These are phyloP conservation scores for Colletotrichum tamarilloi DNA, from an alignment of 2,329 filamentous ascomycete genomes.

Conservation along the genomic window DNA sequence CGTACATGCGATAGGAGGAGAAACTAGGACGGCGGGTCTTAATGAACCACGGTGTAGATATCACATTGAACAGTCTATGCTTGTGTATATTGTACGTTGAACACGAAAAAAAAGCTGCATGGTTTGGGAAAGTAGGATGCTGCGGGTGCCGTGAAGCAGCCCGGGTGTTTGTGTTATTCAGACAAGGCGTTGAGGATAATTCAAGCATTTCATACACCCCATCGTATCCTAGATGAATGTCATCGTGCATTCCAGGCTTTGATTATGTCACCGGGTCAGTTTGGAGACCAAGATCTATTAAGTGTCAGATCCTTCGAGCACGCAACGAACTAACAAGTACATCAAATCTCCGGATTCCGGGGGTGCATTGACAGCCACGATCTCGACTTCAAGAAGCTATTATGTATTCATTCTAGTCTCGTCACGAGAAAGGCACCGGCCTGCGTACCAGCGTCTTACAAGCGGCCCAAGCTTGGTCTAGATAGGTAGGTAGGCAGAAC, in stretches of 20 bases:
- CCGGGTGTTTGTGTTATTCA: not conserved
- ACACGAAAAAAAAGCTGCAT: conserved; percentile 18
- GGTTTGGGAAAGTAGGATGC: conserved; percentile 7
- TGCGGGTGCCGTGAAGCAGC: not conserved
- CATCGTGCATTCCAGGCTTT: not conserved
- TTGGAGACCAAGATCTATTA: not conserved
- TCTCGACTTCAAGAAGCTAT: not conserved
- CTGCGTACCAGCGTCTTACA: not conserved
- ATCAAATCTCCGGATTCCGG: conserved; percentile 6
- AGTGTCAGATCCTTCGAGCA: not conserved
- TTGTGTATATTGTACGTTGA: conserved; percentile 36
- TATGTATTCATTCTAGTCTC: not conserved
- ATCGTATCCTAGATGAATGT: not conserved
- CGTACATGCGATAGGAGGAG: not conserved
- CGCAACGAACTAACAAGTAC: not conserved
- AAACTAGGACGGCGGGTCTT: conserved; percentile 18
- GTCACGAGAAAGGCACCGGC: not conserved
- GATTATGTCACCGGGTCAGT: not conserved
- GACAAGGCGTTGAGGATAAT: conserved; percentile 8
- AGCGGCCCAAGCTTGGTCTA: not conserved
- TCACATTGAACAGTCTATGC: conserved; percentile 37
- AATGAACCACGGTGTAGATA: conserved; percentile 37
- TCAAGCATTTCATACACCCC: conserved; percentile 3
- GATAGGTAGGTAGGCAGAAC: too few relatives aligned
- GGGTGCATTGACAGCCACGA: not conserved